These are phyloP conservation scores for Hyparrhenia diplandra DNA, from an alignment of 176 grass and related monocot genomes.

Conservation along the genomic window DNA sequence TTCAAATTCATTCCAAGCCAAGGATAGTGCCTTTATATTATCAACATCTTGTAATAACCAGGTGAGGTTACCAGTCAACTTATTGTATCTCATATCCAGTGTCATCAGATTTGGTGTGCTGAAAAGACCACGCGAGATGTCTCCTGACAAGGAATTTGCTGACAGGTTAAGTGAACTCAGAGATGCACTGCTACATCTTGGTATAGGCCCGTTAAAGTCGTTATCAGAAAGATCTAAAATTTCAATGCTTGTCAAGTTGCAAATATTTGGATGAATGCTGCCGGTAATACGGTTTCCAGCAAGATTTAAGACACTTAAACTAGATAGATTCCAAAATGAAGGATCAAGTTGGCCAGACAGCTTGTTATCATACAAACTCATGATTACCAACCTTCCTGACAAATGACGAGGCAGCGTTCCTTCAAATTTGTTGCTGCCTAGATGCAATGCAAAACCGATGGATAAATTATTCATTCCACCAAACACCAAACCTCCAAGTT, in stretches of 20 bases:
- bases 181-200: not conserved
- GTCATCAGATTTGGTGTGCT: not conserved
- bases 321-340: not conserved
- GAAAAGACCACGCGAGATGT: not conserved
- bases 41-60: not conserved
- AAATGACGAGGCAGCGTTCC: not conserved
- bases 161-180: not conserved
- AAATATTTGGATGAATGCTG: not conserved
- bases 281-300: not conserved
- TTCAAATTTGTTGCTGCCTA: not conserved
- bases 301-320: not conserved
- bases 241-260: not conserved
- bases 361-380: not conserved
- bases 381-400: not conserved
- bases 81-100: conserved; percentile 3
- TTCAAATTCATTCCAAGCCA: not conserved
- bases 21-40: not conserved
- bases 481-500: conserved; percentile 15
- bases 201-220: not conserved
- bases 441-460: not conserved
- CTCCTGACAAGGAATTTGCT: not conserved
- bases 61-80: not conserved
- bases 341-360: not conserved
- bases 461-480: not conserved
- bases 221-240: conserved; percentile 1